Base-by-base conservation (phyloP, 176 grass and related monocot genomes). In the Aegilops speltoides region DNA sequence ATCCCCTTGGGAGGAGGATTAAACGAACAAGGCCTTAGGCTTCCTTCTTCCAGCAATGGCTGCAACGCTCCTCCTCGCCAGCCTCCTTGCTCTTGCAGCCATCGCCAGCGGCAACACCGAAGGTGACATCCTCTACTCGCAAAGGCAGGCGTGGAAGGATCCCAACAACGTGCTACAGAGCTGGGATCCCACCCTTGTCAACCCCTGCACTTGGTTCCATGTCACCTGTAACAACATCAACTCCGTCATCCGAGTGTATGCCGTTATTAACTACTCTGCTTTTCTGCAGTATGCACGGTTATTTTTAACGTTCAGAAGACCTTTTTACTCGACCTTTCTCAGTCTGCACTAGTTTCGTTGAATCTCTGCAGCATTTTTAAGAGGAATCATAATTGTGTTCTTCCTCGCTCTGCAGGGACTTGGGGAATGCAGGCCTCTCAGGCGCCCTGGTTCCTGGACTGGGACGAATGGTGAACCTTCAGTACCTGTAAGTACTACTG, bases 141-240 rank as follows among this genome's bases (percentile, higher is more conserved):
- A 89, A 64, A 87, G 77, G 81, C 0, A 3, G 9, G 78, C 0
- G 4, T 89, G 64, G 85, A n/a, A 45, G 29, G 91, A 93, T 76
- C 64, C 69, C 14, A 76, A 87, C 56, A 82, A 82, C 60, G 81
- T 85, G 41, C 40, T 89, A 32, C 0, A 60, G 65, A 93, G 77
- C 70, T 93, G 87, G 91, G 77, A 93, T 84, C 68, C 84, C 3
- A 89, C 84, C 17, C 82, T 93, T 41, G 74, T 59, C 9, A 85
- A 93, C 37, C 91, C 91, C 8, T 93, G 91, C 64, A 87, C 69
- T 4, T 93, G 84, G 84, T 78, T 87, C 7, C 87, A 93, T 64
- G n/a, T 93, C 26, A 85, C 70, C 38, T 93, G 91, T 76, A 89
- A 87, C 81, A 78, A n/a, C 7, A 2, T 82, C 3, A 89, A 89